Percentiles rank a stretch among this genome's conserved stretches.
phyloP scores from a whole-genome alignment of 805 yeast species.

The Cyberlindnera subsufficiens region DNA sequence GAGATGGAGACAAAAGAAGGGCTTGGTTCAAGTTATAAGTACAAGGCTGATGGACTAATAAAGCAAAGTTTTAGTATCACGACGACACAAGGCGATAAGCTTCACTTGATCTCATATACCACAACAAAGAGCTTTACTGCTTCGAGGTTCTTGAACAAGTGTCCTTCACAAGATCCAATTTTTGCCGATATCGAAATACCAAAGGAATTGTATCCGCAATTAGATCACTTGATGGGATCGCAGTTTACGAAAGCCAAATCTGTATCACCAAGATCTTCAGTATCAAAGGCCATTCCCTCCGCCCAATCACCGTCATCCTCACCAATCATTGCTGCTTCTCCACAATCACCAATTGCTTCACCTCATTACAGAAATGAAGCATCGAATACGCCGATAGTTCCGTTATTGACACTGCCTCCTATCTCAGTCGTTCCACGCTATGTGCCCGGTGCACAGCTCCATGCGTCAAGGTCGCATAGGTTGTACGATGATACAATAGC shows the following conservation, averaged over 20 bases:
- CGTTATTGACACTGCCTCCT: background rate
- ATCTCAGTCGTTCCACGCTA: background rate
- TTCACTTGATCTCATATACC: conserved; percentile 58
- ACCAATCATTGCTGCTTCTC: background rate
- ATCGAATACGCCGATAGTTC: background rate
- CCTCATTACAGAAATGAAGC: no score
- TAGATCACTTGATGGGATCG: background rate
- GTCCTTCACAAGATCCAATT: conserved; percentile 41
- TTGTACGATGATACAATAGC: conserved; percentile 7
- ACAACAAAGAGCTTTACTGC: conserved; percentile 24
- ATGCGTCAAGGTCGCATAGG: background rate
- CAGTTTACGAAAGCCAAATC: background rate
- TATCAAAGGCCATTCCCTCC: background rate
- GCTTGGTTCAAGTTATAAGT: conserved; percentile 21
- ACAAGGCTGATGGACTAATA: conserved; percentile 48
- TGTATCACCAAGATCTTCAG: background rate
- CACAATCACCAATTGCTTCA: background rate
- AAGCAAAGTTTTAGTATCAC: conserved; percentile 61
- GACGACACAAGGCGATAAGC: conserved; percentile 44
- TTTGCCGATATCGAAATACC: conserved; percentile 27
- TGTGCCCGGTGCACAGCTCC: no score
- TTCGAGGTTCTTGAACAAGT: conserved; percentile 23
- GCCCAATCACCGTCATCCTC: conserved; percentile 7
- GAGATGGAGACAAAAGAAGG: conserved; percentile 41
- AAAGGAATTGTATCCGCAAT: conserved; percentile 29